Conservation (phyloP, 768 basidiomycete genomes). For the Trametes sanguinea region DNA sequence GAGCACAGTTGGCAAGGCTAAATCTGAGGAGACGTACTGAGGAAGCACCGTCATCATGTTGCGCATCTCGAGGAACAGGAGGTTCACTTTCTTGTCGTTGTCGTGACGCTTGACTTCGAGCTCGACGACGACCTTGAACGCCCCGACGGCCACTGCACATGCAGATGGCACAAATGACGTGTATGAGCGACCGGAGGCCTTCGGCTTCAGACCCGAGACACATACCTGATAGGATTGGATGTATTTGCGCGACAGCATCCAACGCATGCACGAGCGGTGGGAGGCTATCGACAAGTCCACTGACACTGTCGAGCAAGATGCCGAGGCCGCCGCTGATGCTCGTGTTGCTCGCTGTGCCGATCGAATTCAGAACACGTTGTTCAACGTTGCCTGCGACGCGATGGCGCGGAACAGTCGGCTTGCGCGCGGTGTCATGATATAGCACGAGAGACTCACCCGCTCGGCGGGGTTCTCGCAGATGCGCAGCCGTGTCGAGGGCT, state of each 20-base stretch:
- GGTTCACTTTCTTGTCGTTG: slow-evolving; percentile 51
- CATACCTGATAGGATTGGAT: slow-evolving; percentile 31
- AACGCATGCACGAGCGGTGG: slow-evolving; percentile 31
- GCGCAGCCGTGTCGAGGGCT: too few species aligned
- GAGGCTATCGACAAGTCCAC: slow-evolving; percentile 28
- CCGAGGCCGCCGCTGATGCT: neutral
- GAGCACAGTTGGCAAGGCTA: too few species aligned
- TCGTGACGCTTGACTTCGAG: slow-evolving; percentile 51
- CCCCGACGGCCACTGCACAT: slow-evolving; percentile 44
- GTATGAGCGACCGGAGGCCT: too few species aligned
- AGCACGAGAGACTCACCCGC: neutral
- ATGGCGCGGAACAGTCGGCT: too few species aligned
- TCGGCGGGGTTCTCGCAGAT: neutral
- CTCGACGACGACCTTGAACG: slow-evolving; percentile 51
- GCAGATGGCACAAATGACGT: neutral
- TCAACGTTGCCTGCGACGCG: neutral
- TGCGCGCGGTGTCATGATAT: neutral
- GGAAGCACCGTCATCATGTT: slow-evolving; percentile 50
- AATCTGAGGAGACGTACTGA: slow-evolving; percentile 36
- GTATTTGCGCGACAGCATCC: slow-evolving; percentile 30
- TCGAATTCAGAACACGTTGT: too few species aligned
- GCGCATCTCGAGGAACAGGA: slow-evolving; percentile 52
- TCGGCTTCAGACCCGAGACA: neutral
- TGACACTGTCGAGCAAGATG: slow-evolving; percentile 20
- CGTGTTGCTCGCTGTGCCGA: neutral